phyloP scores from a whole-genome alignment of 495 filamentous ascomycete genomes.

The Mytilinidion resinicola region DNA sequence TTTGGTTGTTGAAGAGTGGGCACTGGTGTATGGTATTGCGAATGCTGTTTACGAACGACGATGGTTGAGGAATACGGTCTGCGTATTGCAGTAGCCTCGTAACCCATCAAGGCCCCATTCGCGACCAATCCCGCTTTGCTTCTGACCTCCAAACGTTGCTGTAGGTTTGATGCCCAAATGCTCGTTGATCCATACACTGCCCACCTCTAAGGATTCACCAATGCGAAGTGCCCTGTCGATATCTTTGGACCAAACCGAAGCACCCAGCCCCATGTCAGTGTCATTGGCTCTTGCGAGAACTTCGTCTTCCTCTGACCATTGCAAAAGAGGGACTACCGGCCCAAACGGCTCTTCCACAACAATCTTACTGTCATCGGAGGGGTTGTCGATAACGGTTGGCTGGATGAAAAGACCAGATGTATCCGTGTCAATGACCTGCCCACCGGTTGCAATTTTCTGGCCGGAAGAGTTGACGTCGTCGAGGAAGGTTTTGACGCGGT shows the following conservation, averaged over 20 bases:
- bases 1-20: too few species aligned
- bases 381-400: slow-evolving; percentile 47
- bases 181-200: slow-evolving; percentile 52
- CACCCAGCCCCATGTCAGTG: slow-evolving; percentile 50
- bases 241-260: slow-evolving; percentile 51
- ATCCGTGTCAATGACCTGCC: slow-evolving; percentile 33
- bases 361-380: slow-evolving; percentile 40
- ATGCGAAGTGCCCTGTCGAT: slow-evolving; percentile 44
- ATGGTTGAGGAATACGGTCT: slow-evolving; percentile 1
- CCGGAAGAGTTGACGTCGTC: slow-evolving; percentile 33
- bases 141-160: slow-evolving; percentile 8
- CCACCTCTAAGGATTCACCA: slow-evolving; percentile 47
- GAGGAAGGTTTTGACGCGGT: slow-evolving; percentile 36
- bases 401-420: slow-evolving; percentile 41
- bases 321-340: slow-evolving; percentile 52
- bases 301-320: slow-evolving; percentile 53
- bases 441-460: slow-evolving; percentile 38
- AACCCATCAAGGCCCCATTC: slow-evolving; percentile 11
- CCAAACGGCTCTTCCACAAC: slow-evolving; percentile 49
- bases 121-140: slow-evolving; percentile 9
- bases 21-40: not conserved
- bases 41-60: not conserved
- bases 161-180: not conserved
- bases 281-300: slow-evolving; percentile 53
- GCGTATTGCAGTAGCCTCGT: slow-evolving; percentile 6